Evolutionary conservation across 1,284 basidiomycete species (phyloP), one percentile per base, ranked within the genome.

Genomic region (Neotropicomus parvogracilis): DNA sequence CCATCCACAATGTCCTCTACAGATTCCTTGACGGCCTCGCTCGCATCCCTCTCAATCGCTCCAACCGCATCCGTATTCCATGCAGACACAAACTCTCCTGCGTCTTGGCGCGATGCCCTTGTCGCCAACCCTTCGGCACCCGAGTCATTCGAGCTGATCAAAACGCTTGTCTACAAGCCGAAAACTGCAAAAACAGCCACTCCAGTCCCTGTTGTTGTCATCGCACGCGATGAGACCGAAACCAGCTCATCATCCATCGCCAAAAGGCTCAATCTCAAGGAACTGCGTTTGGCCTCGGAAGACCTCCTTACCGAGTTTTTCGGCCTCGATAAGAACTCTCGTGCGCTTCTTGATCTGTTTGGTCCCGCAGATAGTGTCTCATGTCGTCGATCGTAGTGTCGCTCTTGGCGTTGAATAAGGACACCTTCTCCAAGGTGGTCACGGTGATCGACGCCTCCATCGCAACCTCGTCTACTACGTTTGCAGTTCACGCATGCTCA

Each of bases 291-390:
- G 46, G 94, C 92, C n/a, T 81, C 83, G 29, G 88, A 91, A 62
- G 93, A 97, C 63, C 77, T 97, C 31, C 76, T 97, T 62, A 79
- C 80, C 47, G 88, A 95, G 61, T 91, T 95, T 71, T 89, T 97
- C 65, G 70, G 73, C 3, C 77, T 90, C 49, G 83, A 88, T 66
- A 97, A 95, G 72, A 85, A 95, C 70, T 90, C 91, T 52, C 69
- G 88, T 92, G 67, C 60, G 88, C 80, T 2, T 8, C 42, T 31
- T 43, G 17, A 24, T 40, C 47, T 43, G 1, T 37, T 31, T 12
- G 2, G 7, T 13, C 1, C 13, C 14, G 0, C 11, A 3, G 21
- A 10, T 24, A 13, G 20, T 33, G 41, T 11, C 44, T 12, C 21
- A 44, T 24, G 4, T 36, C 39, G 21, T 38, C 43, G 44, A 50